Percentiles rank a stretch among this genome's conserved stretches.
Conservation (phyloP, 768 basidiomycete species). For the Tulasnella sp. region DNA sequence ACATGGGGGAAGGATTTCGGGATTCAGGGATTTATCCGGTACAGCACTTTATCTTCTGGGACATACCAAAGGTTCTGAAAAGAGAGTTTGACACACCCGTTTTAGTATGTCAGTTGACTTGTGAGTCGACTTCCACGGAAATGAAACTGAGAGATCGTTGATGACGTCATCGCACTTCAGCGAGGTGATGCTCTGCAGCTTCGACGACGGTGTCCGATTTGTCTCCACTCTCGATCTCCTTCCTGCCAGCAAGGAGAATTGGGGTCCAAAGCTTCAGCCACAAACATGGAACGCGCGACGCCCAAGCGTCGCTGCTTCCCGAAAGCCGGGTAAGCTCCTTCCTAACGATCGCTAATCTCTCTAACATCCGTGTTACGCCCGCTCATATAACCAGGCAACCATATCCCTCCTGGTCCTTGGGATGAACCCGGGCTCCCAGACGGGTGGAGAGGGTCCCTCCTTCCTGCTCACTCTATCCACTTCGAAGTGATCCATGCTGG, state of each 20-base stretch:
- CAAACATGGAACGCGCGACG: neutral
- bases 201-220: neutral
- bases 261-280: neutral
- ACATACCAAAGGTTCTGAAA: neutral
- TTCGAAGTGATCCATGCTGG: conserved; percentile 20
- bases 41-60: too few relatives aligned
- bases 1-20: conserved; percentile 14
- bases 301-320: too few relatives aligned
- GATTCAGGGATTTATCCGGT: conserved; percentile 3
- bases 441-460: conserved; percentile 24
- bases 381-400: neutral
- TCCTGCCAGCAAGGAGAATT: neutral
- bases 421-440: neutral
- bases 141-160: neutral
- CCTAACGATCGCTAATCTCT: neutral
- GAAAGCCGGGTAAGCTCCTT: neutral
- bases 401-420: neutral
- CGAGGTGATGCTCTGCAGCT: conserved; percentile 28
- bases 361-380: neutral
- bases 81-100: neutral
- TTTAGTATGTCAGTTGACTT: conserved; percentile 12
- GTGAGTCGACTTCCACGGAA: neutral
- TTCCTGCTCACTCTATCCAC: neutral
- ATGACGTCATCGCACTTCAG: neutral
- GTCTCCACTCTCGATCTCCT: conserved; percentile 9